phyloP scores from a whole-genome alignment of 768 basidiomycete species.

The Termitomyces sp. region DNA sequence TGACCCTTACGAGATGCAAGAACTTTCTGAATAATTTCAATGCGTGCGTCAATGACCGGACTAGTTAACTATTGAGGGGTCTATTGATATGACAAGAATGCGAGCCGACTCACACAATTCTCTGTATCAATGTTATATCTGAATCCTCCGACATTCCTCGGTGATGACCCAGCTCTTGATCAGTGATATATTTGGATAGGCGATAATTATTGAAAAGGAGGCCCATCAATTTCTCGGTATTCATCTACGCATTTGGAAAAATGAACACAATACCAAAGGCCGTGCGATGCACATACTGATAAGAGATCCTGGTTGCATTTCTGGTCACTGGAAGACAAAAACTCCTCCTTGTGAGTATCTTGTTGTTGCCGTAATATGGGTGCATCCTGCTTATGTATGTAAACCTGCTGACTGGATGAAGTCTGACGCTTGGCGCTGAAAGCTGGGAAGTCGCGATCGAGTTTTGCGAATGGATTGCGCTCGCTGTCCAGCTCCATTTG shows the following conservation, averaged over 20 bases:
- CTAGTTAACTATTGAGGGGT: slow-evolving; percentile 16
- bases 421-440: neutral
- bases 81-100: neutral
- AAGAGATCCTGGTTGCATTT: slow-evolving; percentile 21
- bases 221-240: slow-evolving; percentile 20
- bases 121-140: slow-evolving; percentile 37
- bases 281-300: slow-evolving; percentile 14
- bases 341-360: neutral
- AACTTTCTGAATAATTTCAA: slow-evolving; percentile 29
- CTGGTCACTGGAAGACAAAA: neutral
- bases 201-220: slow-evolving; percentile 25
- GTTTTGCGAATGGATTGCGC: slow-evolving; percentile 19
- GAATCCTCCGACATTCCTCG: slow-evolving; percentile 15
- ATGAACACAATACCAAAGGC: neutral
- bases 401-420: neutral
- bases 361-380: neutral
- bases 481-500: slow-evolving; percentile 14
- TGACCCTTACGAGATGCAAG: slow-evolving; percentile 19
- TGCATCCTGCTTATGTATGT: neutral
- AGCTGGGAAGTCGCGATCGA: slow-evolving; percentile 20
- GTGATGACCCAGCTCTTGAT: slow-evolving; percentile 11
- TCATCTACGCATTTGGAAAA: slow-evolving; percentile 19
- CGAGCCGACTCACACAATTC: slow-evolving; percentile 26
- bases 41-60: slow-evolving; percentile 28
- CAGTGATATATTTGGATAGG: slow-evolving; percentile 16